Percentiles rank a stretch among this genome's conserved stretches.
phyloP scores from a whole-genome alignment of 192 early-diverging fungal species.

The Linnemannia schmuckeri region DNA sequence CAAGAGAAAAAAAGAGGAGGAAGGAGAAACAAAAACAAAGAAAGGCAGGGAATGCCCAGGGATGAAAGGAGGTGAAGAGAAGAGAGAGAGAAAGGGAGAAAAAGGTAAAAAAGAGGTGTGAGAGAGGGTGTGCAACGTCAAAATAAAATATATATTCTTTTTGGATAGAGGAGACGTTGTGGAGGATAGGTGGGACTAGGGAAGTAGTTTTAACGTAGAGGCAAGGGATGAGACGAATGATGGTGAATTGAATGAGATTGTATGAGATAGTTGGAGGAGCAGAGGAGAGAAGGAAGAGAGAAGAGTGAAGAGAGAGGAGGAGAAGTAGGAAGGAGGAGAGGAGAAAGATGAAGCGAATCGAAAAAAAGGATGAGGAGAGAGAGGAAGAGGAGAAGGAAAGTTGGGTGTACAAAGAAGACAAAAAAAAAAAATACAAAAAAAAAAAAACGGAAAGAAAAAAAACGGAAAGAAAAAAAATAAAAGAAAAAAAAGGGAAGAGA shows the following conservation, averaged over 20 bases:
- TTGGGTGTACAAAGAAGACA: slow-evolving; percentile 2
- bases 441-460: no score
- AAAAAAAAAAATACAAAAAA: background rate
- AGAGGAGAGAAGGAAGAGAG: background rate
- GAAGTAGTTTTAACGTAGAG: background rate
- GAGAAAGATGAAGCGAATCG: slow-evolving; percentile 2
- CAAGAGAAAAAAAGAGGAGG: background rate
- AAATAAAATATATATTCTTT: background rate
- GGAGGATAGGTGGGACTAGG: background rate
- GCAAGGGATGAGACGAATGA: background rate
- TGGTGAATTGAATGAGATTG: no score
- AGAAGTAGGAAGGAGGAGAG: background rate
- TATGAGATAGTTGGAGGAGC: no score
- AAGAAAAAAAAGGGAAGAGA: background rate
- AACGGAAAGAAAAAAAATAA: background rate
- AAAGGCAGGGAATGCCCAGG: background rate
- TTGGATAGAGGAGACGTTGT: background rate
- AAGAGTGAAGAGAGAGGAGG: background rate
- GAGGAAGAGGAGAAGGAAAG: background rate
- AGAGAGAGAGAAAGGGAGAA: slow-evolving; percentile 1
- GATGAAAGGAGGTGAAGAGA: background rate
- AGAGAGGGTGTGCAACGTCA: background rate
- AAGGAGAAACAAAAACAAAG: background rate
- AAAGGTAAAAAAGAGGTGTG: no score
- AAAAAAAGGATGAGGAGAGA: background rate